Base-by-base conservation (phyloP, 495 filamentous ascomycete genomes). In the Staphylotrichum longicolle region DNA sequence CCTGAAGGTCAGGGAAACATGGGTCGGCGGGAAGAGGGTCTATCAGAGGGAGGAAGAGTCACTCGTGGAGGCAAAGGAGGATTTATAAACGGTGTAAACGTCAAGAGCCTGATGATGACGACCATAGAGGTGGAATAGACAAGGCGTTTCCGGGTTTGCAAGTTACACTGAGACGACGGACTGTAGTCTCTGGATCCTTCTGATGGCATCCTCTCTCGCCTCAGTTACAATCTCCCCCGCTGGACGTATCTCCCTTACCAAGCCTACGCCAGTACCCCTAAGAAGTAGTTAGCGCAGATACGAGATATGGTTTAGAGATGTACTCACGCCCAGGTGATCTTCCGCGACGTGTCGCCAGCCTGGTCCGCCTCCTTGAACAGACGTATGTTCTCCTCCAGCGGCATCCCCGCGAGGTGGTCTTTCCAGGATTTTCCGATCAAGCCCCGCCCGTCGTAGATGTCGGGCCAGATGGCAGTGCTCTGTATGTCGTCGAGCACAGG, bases 151-250 rank as follows among this genome's bases (percentile, higher is more conserved):
- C 12, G 10, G 35, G 33, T 12, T n/a, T 11, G 35, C 7, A 9
- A 1, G 7, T 41, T 51, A 11, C 15, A 6, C 15, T 27, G 42
- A 49, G 4, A 45, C 14, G 5, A 10, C 42, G 34, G 37, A 27
- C 15, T 73, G 63, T 5, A 78, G 34, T 4, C 50, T 50, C 56
- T 34, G 34, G 12, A 78, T 75, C 12, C 84, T 74, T 27, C 80
- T 74, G 46, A 86, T 75, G 6, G 90, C 87, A 70, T 88, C 83
- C 50, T 78, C 72, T 10, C 91, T 84, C 78, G 89, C 87, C 64
- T 87, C 80, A 62, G 74, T 80, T 41, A 93, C 83, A 72, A 94
- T 91, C 51, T 82, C 77, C 34, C 78, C 84, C 0, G 91, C 91
- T 0, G 91, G 88, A 66, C 85, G 79, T 41, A 89, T 83, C 10